phyloP scores from a whole-genome alignment of 371 early-diverging fungal genomes.

The Choanephora cucurbitarum region DNA sequence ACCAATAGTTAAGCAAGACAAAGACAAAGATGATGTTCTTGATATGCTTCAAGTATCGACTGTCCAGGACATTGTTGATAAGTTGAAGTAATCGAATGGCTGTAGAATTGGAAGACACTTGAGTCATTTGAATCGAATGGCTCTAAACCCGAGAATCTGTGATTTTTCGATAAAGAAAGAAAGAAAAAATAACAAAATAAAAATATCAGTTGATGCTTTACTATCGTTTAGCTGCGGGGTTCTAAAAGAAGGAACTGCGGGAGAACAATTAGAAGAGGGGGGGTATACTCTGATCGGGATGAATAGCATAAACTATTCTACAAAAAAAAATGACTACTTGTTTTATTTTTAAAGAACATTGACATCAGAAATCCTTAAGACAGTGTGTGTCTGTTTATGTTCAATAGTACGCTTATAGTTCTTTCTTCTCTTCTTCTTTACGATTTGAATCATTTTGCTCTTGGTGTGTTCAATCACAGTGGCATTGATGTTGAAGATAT shows the following conservation, averaged over 20 bases:
- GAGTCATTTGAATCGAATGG: too few species aligned
- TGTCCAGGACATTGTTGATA: slow-evolving; percentile 17
- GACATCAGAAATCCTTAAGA: slow-evolving; percentile 76
- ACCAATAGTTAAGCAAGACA: slow-evolving; percentile 56
- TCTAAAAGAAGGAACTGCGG: too few species aligned
- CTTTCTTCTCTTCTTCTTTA: slow-evolving; percentile 90
- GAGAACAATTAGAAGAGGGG: not conserved
- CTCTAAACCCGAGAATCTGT: not conserved
- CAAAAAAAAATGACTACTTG: slow-evolving; percentile 1
- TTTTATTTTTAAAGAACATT: slow-evolving; percentile 47
- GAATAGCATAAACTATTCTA: too few species aligned
- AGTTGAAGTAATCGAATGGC: slow-evolving; percentile 11
- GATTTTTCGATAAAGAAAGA: slow-evolving; percentile 6
- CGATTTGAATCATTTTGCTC: slow-evolving; percentile 74
- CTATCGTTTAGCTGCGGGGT: too few species aligned
- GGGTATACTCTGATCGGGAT: too few species aligned
- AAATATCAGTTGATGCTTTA: too few species aligned
- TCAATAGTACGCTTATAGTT: slow-evolving; percentile 76
- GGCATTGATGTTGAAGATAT: slow-evolving; percentile 75
- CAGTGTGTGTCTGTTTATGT: slow-evolving; percentile 76
- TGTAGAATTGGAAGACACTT: not conserved
- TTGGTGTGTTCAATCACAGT: slow-evolving; percentile 91
- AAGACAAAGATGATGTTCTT: slow-evolving; percentile 66
- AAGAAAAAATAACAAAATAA: not conserved
- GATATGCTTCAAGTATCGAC: slow-evolving; percentile 20